Conservation (phyloP, 2,329 filamentous ascomycete genomes). For the Aspergillus sp. region DNA sequence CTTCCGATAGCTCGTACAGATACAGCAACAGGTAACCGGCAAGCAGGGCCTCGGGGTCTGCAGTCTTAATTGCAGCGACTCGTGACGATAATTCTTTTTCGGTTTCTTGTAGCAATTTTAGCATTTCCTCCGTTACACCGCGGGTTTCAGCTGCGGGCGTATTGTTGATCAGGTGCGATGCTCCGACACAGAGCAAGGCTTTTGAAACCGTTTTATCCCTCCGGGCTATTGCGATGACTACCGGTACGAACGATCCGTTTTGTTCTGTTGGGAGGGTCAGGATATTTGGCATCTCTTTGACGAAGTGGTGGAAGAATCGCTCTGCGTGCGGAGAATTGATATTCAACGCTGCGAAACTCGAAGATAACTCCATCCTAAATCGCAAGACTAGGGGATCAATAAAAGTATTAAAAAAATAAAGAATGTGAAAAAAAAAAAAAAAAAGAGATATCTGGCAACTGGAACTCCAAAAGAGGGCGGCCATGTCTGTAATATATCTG, state of each 20-base stretch:
- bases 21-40: not conserved
- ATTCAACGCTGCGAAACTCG: too few relatives aligned
- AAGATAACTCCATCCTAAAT: too few relatives aligned
- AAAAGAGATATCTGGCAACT: too few relatives aligned
- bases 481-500: too few relatives aligned
- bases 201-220: not conserved
- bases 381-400: too few relatives aligned
- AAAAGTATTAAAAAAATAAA: too few relatives aligned
- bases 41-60: not conserved
- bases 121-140: not conserved
- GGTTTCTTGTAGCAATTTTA: not conserved
- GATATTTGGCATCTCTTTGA: not conserved
- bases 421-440: too few relatives aligned
- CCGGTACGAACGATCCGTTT: not conserved
- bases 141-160: not conserved
- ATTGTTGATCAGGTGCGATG: not conserved
- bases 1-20: not conserved
- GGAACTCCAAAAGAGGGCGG: too few relatives aligned
- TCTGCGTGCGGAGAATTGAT: not conserved
- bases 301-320: not conserved
- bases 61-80: not conserved
- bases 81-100: not conserved
- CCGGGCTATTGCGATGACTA: not conserved
- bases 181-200: not conserved
- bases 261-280: not conserved